phyloP scores from a whole-genome alignment of 352 stramenopile species.

The Pythium grandisporangium region DNA sequence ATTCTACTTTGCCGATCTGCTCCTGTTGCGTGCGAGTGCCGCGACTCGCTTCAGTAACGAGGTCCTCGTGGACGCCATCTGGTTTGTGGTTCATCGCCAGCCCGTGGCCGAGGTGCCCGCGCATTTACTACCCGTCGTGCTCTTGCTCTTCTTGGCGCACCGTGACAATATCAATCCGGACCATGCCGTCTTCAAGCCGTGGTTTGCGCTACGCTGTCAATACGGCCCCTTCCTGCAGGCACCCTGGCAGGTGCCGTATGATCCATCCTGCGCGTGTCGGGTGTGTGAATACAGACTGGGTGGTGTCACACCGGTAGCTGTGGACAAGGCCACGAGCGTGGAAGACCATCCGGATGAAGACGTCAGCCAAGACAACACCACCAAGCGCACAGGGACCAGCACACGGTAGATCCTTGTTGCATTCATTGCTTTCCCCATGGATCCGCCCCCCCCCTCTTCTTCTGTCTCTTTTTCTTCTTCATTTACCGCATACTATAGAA shows the following conservation, averaged over 20 bases:
- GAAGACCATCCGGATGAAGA: too few species aligned
- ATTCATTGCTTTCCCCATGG: too few species aligned
- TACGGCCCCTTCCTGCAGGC: slow-evolving; percentile 31
- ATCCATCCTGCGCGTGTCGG: slow-evolving; percentile 39
- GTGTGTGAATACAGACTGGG: slow-evolving; percentile 39
- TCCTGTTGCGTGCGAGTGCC: slow-evolving; percentile 37
- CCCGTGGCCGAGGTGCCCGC: slow-evolving; percentile 34
- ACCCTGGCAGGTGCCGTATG: slow-evolving; percentile 50
- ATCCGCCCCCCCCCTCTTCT: too few species aligned
- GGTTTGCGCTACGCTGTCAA: slow-evolving; percentile 59
- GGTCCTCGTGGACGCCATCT: slow-evolving; percentile 44
- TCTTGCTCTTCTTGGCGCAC: slow-evolving; percentile 53
- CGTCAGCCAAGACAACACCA: too few species aligned
- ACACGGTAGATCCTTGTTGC: too few species aligned
- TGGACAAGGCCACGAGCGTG: too few species aligned
- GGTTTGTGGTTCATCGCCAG: slow-evolving; percentile 39
- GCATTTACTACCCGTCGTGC: slow-evolving; percentile 34
- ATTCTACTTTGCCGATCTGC: slow-evolving; percentile 49
- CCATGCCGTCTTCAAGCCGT: slow-evolving; percentile 33
- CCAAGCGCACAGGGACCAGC: too few species aligned
- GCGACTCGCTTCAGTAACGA: slow-evolving; percentile 31
- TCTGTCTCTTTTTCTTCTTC: too few species aligned
- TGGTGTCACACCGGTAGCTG: too few species aligned
- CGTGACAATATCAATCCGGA: slow-evolving; percentile 60
- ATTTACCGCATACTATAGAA: too few species aligned